Base-by-base conservation (phyloP, 352 stramenopile genomes). In the Ophiocytium majus region DNA sequence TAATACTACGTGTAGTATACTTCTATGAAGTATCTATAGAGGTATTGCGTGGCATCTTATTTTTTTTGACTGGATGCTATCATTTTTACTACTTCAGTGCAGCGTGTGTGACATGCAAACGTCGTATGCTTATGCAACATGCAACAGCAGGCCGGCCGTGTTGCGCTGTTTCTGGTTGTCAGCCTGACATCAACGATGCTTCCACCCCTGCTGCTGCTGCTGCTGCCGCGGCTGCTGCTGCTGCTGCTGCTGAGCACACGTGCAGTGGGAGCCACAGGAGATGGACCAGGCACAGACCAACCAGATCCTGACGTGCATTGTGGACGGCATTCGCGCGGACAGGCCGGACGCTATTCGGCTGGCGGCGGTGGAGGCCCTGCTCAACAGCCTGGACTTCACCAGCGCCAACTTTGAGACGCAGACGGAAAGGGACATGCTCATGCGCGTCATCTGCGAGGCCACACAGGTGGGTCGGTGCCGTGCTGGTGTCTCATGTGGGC, bases 301-400 rank as follows among this genome's bases (percentile, higher is more conserved):
- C 90, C 91, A 95, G 35, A 98, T 99, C 86, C 90, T 99, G 32
- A 99, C 94, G 31, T 95, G 95, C 19, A 99, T 99, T 86, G 95
- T 99, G 17, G 94, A 98, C 88, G 96, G 96, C 66, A 98, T 99
- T 80, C 91, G 93, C 57, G 83, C 92, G 0, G 93, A 97, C 80
- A 91, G 95, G 0, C 91, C 94, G 14, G 91, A 94, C 37, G 89
- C 92, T 32, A 97, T 99, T 84, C 92, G 96, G 49, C 92, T 96
- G 32, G 95, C 96, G 0, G 97, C 96, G 19, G 92, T 97, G 0
- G 94, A 91, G 34, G 96, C 96, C 0, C 91, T 99, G 43, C 92
- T 94, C 76, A 98, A 99, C 91, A 97, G 93, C 82, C 87, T 99
- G 17, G 91, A 97, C 71, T 99, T 98, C 90, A 95, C 96, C 5